Conservation (phyloP, 129 eudicot species). For the Smallanthus sonchifolius region DNA sequence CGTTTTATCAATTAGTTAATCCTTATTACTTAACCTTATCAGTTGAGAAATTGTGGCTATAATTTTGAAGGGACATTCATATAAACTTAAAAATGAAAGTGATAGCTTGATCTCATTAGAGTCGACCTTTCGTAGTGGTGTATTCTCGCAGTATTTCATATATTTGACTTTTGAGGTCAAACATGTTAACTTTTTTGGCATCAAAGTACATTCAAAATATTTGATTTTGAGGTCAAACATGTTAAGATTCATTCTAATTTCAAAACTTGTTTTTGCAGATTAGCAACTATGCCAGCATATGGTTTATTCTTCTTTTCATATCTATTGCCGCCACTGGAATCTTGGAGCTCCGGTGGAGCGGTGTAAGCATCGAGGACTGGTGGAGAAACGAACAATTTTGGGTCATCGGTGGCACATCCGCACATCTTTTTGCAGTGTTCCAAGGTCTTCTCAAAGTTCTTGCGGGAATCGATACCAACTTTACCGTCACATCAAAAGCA, state of each 20-base stretch:
- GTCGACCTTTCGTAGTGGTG: not conserved
- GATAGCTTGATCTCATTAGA: not conserved
- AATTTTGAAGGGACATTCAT: not conserved
- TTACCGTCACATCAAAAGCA: conserved; percentile 62
- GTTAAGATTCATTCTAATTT: not conserved
- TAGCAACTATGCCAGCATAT: conserved; percentile 59
- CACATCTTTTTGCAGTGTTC: conserved; percentile 67
- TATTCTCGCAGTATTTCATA: too few species aligned
- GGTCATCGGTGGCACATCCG: conserved; percentile 73
- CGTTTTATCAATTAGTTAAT: not conserved
- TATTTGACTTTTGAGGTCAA: not conserved
- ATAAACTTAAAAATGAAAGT: not conserved
- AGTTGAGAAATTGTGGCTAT: not conserved
- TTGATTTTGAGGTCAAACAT: not conserved
- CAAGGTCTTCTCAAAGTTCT: conserved; percentile 65
- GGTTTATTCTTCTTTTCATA: conserved; percentile 57
- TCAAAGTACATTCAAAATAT: not conserved
- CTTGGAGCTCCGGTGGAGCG: conserved; percentile 64
- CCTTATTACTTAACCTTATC: not conserved
- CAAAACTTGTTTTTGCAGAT: conserved; percentile 35
- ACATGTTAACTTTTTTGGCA: not conserved
- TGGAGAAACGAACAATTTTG: conserved; percentile 83
- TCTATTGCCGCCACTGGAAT: conserved; percentile 61
- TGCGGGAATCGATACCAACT: conserved; percentile 60
- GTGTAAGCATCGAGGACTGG: conserved; percentile 64